phyloP scores from a whole-genome alignment of 1,284 basidiomycete species.

The Microbotryum scabiosae region DNA sequence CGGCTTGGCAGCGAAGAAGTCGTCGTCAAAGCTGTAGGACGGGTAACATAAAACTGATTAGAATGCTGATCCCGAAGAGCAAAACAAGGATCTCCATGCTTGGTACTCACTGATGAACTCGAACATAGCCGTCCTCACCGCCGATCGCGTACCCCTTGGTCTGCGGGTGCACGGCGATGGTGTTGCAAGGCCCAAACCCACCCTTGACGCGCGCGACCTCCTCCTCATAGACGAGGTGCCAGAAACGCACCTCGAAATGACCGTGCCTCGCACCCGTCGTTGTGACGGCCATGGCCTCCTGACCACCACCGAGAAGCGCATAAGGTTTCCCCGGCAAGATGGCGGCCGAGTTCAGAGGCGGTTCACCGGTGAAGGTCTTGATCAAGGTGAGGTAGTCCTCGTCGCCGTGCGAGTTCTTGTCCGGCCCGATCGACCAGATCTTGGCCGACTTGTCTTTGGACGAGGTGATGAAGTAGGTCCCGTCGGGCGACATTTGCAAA shows the following conservation, averaged over 20 bases:
- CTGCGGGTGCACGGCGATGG: constrained; percentile 85
- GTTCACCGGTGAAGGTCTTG: constrained; percentile 90
- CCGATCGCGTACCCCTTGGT: constrained; percentile 88
- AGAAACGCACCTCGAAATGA: constrained; percentile 97
- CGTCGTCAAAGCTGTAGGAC: constrained; percentile 66
- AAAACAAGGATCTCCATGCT: too few species aligned
- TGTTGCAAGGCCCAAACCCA: constrained; percentile 95
- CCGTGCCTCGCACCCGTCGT: constrained; percentile 88
- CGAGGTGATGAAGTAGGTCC: constrained; percentile 90
- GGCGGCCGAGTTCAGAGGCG: constrained; percentile 89
- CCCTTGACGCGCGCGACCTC: constrained; percentile 95
- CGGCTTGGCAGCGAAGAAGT: constrained; percentile 77
- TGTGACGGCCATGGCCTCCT: constrained; percentile 96
- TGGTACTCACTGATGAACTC: constrained; percentile 55
- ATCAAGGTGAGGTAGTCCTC: constrained; percentile 64
- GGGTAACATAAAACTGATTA: neutral
- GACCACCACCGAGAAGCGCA: constrained; percentile 74
- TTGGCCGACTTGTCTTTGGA: constrained; percentile 95
- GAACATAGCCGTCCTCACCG: constrained; percentile 77
- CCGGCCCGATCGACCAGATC: constrained; percentile 43
- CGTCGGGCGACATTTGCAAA: constrained; percentile 80
- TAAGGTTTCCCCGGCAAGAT: constrained; percentile 71
- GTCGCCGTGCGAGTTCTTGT: constrained; percentile 79
- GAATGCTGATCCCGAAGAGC: too few species aligned
- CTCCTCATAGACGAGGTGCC: constrained; percentile 97